A percentile compares a stretch with the other conserved stretches of the same genome.
Evolutionary conservation across 768 basidiomycete species (phyloP).

Genomic region (Lactarius evosmus): DNA sequence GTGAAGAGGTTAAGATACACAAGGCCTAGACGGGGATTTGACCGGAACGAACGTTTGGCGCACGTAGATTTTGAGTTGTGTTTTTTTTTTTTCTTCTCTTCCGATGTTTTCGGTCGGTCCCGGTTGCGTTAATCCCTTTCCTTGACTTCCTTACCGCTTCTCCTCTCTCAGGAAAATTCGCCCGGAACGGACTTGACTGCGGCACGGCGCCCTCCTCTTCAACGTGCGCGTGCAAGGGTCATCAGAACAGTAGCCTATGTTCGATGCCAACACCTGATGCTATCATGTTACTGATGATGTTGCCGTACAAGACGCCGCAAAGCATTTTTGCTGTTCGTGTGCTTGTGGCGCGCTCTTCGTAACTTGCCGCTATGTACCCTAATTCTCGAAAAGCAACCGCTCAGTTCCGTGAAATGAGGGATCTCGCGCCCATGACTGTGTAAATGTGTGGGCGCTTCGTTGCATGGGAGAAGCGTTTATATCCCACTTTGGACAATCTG

Average conservation of each 20-base stretch:
- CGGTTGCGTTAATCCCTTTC: background rate
- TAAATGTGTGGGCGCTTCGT: background rate
- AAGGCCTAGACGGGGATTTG: conserved; percentile 48
- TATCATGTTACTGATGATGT: background rate
- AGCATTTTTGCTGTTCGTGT: background rate
- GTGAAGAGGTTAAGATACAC: conserved; percentile 89
- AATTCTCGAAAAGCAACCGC: background rate
- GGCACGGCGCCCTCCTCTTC: background rate
- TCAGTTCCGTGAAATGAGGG: background rate
- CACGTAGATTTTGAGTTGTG: background rate
- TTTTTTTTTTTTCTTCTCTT: background rate
- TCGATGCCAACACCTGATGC: background rate
- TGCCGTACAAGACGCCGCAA: conserved; percentile 5
- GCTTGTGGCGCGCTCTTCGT: background rate
- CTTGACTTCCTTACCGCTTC: background rate
- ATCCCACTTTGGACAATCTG: background rate
- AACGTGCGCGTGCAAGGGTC: background rate
- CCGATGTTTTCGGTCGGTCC: background rate
- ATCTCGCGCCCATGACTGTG: background rate
- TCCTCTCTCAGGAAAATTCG: background rate
- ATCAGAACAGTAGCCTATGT: background rate
- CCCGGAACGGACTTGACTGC: background rate
- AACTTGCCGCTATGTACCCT: background rate
- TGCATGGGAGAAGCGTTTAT: background rate
- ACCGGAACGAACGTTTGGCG: background rate